Base-by-base conservation (phyloP, 106 monocot genomes). In the Dendrobium chrysotoxum region DNA sequence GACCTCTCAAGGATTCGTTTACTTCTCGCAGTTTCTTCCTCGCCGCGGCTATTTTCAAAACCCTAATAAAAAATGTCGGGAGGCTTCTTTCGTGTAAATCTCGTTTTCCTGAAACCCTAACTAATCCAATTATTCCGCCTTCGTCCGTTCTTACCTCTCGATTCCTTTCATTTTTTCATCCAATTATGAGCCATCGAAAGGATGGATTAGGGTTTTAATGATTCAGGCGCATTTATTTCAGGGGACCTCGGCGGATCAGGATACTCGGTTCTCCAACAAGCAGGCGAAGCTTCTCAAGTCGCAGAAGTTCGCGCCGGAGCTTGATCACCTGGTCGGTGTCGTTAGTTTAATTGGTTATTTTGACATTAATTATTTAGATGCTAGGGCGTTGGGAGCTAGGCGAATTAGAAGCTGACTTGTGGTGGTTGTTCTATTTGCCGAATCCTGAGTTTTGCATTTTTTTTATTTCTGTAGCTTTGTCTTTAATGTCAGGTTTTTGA, bases 181-280 rank as follows among this genome's bases (percentile, higher is more conserved):
- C 17, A 75, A 50, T 80, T 26, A 5, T 8, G 78, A 20, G 28
- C 13, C 7, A 23, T 79, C 28, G 58, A 15, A 47, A 40, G 81
- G 55, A 53, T 74, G n/a, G 20, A 5, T 78, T 73, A 58, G 73
- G 81, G 35, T 76, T 81, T 31, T 58, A 23, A 55, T 21, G 16
- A 73, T 61, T 84, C 78, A 28, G 47, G 15, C 53, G 5, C 30
- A 50, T 66, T 2, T 68, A 15, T 75, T 73, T 70, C 81, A 98
- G 98, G 98, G 98, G 0, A 98, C 98, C 23, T 92, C 98, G 5
- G 92, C 95, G 55, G 98, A 98, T 82, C 98, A 99, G 88, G 98
- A 99, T 79, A 95, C 98, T 38, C 87, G 98, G 46, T 99, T 99
- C 92, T 99, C 98, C 54, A 95, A 98, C 88, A 98, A 98, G 89